Percentiles rank a stretch among this genome's conserved stretches.
These are phyloP conservation scores for Dittrichia graveolens DNA, from an alignment of 129 eudicot species.

Conservation along the genomic window DNA sequence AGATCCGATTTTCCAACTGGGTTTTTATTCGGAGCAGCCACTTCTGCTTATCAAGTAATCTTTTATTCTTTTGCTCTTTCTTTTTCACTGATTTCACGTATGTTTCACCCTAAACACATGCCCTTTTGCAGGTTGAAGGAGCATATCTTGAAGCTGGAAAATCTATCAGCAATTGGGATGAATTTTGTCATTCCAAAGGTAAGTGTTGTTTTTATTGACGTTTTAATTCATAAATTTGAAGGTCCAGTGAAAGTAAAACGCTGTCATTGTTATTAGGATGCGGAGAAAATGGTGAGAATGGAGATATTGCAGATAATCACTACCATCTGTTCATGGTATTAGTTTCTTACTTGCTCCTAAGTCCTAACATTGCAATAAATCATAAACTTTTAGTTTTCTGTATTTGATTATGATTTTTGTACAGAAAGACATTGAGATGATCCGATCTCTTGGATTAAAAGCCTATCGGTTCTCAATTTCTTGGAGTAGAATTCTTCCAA, in stretches of 20 bases:
- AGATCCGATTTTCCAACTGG: constrained; percentile 70
- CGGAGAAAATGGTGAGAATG: constrained; percentile 53
- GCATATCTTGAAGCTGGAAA: constrained; percentile 84
- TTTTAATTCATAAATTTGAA: neutral
- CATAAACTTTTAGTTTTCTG: neutral
- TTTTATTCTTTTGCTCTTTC: neutral
- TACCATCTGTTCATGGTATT: constrained; percentile 78
- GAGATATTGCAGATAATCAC: constrained; percentile 75
- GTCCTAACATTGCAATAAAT: neutral
- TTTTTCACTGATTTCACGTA: neutral
- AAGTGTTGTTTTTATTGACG: neutral
- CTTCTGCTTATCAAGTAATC: constrained; percentile 85
- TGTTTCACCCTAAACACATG: neutral
- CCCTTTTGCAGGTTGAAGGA: constrained; percentile 70
- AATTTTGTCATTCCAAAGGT: constrained; percentile 41
- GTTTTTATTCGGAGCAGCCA: constrained; percentile 80
- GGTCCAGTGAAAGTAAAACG: neutral
- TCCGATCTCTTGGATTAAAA: constrained; percentile 71
- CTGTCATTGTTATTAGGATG: constrained; percentile 37
- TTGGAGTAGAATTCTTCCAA: constrained; percentile 85
- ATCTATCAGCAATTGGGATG: constrained; percentile 76
- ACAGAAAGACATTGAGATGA: constrained; percentile 83
- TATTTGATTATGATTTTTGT: constrained; percentile 5
- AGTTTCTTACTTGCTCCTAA: constrained; percentile 10
- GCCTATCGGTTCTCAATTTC: constrained; percentile 83